Evolutionary conservation across 257 asterid species (phyloP), one percentile per base, ranked within the genome.

Genomic region (Capsicum rhomboideum): DNA sequence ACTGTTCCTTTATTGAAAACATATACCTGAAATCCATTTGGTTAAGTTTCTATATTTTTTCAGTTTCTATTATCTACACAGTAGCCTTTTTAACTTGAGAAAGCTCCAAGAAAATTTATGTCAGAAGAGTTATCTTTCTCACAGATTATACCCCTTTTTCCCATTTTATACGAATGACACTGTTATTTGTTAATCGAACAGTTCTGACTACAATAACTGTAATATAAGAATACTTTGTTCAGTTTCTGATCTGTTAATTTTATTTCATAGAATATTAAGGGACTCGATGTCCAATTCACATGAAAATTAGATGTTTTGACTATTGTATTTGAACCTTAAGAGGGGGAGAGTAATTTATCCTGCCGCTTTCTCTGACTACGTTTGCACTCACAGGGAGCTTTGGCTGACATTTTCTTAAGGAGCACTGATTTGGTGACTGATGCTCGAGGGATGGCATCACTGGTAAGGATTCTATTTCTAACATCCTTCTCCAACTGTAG

Each of bases 401-500:
- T 96, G 40, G 98, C 97, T 34, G 94, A 94, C 84, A 86, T 94
- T 68, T 94, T 94, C 81, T 83, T 96, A 37, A 91, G 90, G 88
- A 85, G 98, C 84, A 85, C 94, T 23, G 94, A 91, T 89, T 89
- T 96, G 72, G 86, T 93, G 67, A 64, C 90, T 37, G 94, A 94
- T 90, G 91, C 92, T 89, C 94, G 93, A 26, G 99, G 99, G 59
- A 94, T 96, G 98, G 95, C 95, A 49, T 85, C 98, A 44, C 78
- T 94, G 94, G 99, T 96, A 90, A 67, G 83, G 46, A 42, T 84
- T 82, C 85, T 63, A 26, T 28, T 31, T 59, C 31, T 23, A 66
- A 14, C 46, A 75, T 64, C 75, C 79, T 82, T 64, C 40, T 59
- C 17, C 12, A 29, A 4, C 10, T 9, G 2, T 31, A 0, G 17